Conservation (phyloP, 2,329 filamentous ascomycete genomes). For the Penicillium sp. region DNA sequence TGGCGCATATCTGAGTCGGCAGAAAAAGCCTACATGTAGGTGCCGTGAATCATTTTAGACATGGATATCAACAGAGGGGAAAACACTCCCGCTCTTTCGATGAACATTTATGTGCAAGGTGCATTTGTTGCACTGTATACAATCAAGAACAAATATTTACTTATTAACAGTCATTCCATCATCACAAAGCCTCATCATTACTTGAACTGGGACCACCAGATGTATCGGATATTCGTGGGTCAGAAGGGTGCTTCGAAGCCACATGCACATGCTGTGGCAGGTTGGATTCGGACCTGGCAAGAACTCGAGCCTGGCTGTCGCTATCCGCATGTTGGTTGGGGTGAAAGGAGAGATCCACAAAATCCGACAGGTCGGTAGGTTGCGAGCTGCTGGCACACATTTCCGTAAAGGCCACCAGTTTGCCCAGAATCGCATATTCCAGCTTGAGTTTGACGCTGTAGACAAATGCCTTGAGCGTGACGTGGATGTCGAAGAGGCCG, state of each 20-base stretch:
- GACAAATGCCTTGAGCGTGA: slow-evolving; percentile 42
- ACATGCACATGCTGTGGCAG: not conserved
- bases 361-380: slow-evolving; percentile 23
- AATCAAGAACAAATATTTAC: slow-evolving; percentile 2
- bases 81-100: slow-evolving; percentile 5
- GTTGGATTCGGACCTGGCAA: slow-evolving; percentile 3
- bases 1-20: not conserved
- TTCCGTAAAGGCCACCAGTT: slow-evolving; percentile 32
- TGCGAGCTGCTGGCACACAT: slow-evolving; percentile 13
- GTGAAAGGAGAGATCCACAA: slow-evolving; percentile 22
- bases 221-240: slow-evolving; percentile 7
- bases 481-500: slow-evolving; percentile 42
- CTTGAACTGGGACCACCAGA: slow-evolving; percentile 6
- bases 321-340: slow-evolving; percentile 11
- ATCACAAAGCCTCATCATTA: slow-evolving; percentile 6
- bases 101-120: not conserved
- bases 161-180: slow-evolving; percentile 9
- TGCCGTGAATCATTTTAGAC: not conserved
- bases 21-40: not conserved
- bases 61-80: slow-evolving; percentile 5
- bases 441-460: slow-evolving; percentile 49
- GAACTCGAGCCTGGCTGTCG: slow-evolving; percentile 13
- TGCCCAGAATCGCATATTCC: slow-evolving; percentile 45
- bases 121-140: not conserved
- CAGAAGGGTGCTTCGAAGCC: slow-evolving; percentile 14